Conservation (phyloP, 1,284 basidiomycete genomes). For the Ganoderma boninense region DNA sequence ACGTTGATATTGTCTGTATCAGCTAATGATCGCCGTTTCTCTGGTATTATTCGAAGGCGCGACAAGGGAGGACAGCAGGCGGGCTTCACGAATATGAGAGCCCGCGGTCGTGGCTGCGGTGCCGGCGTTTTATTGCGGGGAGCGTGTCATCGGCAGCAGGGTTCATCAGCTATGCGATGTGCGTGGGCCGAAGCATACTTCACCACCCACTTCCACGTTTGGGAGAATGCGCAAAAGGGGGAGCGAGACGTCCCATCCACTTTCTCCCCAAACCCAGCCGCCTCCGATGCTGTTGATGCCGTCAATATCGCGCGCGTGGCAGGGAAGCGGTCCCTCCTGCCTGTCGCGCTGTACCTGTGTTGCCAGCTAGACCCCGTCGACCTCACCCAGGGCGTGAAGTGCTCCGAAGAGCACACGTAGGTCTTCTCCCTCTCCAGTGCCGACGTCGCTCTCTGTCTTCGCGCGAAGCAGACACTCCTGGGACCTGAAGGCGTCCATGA, state of each 20-base stretch:
- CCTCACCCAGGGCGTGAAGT: neutral
- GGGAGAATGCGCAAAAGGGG: neutral
- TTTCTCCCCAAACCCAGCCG: neutral
- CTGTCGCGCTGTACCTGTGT: neutral
- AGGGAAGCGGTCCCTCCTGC: neutral
- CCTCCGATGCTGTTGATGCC: neutral
- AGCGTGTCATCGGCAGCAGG: too few relatives aligned
- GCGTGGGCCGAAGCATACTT: neutral
- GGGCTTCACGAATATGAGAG: neutral
- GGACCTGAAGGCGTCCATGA: neutral
- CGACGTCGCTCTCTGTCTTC: neutral
- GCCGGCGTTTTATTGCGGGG: slow-evolving; percentile 13
- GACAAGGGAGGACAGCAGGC: too few relatives aligned
- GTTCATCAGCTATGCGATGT: too few relatives aligned
- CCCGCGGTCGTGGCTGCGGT: slow-evolving; percentile 2
- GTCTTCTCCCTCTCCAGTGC: neutral
- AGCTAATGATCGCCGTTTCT: too few relatives aligned
- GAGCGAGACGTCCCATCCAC: neutral
- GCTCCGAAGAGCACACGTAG: neutral
- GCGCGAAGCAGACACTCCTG: too few relatives aligned
- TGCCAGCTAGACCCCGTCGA: neutral
- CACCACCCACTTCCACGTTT: neutral
- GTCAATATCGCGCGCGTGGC: neutral
- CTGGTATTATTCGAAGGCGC: too few relatives aligned
- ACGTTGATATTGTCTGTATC: too few relatives aligned